These are phyloP conservation scores for Verbena officinalis DNA, from an alignment of 257 asterid genomes.

Conservation along the genomic window DNA sequence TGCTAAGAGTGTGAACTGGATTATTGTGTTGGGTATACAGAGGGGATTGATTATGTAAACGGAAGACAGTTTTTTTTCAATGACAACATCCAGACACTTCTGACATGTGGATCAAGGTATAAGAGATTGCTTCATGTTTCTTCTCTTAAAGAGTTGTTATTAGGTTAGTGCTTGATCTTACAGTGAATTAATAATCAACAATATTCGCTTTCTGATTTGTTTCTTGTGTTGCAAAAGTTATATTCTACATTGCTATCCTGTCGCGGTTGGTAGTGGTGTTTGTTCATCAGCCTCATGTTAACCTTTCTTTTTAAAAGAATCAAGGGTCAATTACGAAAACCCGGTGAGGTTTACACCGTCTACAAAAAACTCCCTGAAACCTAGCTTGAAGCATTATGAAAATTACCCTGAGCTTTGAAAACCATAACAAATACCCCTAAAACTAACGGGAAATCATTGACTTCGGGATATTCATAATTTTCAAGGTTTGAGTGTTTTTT, in stretches of 20 bases:
- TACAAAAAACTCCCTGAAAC: too few relatives aligned
- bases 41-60: constrained; percentile 32
- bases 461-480: too few relatives aligned
- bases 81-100: constrained; percentile 34
- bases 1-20: constrained; percentile 41
- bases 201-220: neutral
- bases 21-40: constrained; percentile 39
- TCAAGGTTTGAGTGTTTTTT: too few relatives aligned
- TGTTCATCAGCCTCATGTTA: neutral
- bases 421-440: too few relatives aligned
- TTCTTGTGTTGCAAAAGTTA: neutral
- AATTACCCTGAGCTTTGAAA: too few relatives aligned
- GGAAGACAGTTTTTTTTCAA: constrained; percentile 30
- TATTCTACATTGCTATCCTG: neutral
- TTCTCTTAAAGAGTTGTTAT: too few relatives aligned
- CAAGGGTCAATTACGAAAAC: neutral
- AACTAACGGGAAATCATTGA: too few relatives aligned
- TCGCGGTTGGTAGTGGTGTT: constrained; percentile 9
- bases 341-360: too few relatives aligned
- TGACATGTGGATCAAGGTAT: constrained; percentile 42
- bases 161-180: neutral
- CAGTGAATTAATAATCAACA: neutral
- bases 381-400: too few relatives aligned
- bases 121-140: constrained; percentile 17
- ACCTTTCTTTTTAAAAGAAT: neutral